Evolutionary conservation across 345 rosid genomes (phyloP), one percentile per base, ranked within the genome.

Genomic region (Noccaea bulbosa): DNA sequence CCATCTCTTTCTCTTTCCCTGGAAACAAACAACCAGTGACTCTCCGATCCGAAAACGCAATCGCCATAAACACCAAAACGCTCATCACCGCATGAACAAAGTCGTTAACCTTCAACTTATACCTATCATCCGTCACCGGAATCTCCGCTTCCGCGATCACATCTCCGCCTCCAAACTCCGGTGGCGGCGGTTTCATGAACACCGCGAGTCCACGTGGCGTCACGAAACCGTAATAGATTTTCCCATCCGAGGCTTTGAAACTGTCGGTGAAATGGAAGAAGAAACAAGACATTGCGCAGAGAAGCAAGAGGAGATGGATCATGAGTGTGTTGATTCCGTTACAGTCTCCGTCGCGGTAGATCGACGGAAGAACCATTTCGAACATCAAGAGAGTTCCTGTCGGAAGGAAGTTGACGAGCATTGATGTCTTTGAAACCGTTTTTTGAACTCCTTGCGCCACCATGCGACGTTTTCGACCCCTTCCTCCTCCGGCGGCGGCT

Each of bases 351-450:
- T 71, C 76, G 44, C 74, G 78, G 75, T 79, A 80, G 47, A 88
- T 69, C 0, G 94, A 83, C 0, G 91, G 89, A 9, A 88, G 85
- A 46, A 88, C 76, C 94, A 88, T 86, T 54, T 88, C 95, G 54
- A 88, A 88, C 65, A 90, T 88, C 22, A 86, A 68, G 62, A 88
- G 88, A 2, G 95, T 88, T 62, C 95, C 91, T 17, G 92, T 88
- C 1, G 88, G 94, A 22, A 86, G 89, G 69, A 86, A 88, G 41
- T 81, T 83, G 2, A 79, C 85, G 9, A 86, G 86, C 89, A 84
- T 79, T 4, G 94, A 85, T 16, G 92, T 88, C n/a, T 86, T 88
- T 0, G 90, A 88, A 30, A 88, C 81, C 4, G 95, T 86, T 15
- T 82, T 84, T 39, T 87, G 95, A 33, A 89, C 84, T 45, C 90